These are phyloP conservation scores for Aspergillus eucalypticola DNA, from an alignment of 2,329 filamentous ascomycete species.

Conservation along the genomic window DNA sequence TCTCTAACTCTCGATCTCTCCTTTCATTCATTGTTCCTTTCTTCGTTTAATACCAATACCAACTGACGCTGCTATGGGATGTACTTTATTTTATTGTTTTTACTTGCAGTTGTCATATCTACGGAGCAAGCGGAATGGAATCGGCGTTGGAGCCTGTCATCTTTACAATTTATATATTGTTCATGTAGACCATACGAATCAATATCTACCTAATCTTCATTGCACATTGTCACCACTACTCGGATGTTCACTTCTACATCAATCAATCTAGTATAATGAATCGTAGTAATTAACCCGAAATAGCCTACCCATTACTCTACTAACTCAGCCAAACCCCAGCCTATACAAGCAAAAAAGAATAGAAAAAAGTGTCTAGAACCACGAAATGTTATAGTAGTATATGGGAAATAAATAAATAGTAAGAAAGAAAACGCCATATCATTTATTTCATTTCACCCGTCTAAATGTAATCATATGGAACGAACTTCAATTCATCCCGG, in stretches of 20 bases:
- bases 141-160: not conserved
- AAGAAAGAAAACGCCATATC: not conserved
- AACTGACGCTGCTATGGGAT: conserved; percentile 15
- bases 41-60: conserved; percentile 8
- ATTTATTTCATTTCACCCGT: conserved; percentile 4
- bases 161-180: not conserved
- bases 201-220: no score
- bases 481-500: not conserved
- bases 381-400: no score
- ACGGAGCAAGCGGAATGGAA: not conserved
- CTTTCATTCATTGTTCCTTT: not conserved
- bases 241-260: no score
- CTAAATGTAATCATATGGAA: not conserved
- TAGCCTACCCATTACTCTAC: no score
- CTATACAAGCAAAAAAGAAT: no score
- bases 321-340: no score
- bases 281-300: no score
- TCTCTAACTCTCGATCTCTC: conserved; percentile 1
- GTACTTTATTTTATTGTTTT: conserved; percentile 3
- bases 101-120: not conserved
- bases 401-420: not conserved
- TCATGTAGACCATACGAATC: not conserved
- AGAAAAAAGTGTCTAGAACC: no score
- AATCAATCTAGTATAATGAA: no score
- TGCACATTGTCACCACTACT: no score